These are phyloP conservation scores for Setaria viridis DNA, from an alignment of 202 grass and related monocot genomes.

Conservation along the genomic window DNA sequence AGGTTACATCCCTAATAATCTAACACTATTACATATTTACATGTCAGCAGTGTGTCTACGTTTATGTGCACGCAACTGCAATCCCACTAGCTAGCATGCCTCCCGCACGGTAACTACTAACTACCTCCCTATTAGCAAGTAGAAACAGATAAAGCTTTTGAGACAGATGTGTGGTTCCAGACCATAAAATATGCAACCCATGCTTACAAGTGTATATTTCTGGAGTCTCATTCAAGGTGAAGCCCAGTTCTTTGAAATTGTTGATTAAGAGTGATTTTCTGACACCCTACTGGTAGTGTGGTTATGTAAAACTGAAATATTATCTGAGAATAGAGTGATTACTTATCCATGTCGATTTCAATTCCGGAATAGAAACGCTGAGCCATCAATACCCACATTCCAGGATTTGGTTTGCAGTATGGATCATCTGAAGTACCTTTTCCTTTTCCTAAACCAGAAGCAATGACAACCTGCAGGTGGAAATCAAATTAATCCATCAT, in stretches of 20 bases:
- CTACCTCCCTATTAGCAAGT: background rate
- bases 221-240: background rate
- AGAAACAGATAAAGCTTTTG: background rate
- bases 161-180: background rate
- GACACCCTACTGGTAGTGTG: background rate
- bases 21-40: background rate
- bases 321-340: slow-evolving; percentile 35
- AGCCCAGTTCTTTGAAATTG: background rate
- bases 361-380: slow-evolving; percentile 87
- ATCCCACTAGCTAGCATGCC: background rate
- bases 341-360: slow-evolving; percentile 76
- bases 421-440: slow-evolving; percentile 61
- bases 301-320: slow-evolving; percentile 19
- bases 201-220: background rate
- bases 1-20: background rate
- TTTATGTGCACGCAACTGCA: background rate
- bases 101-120: background rate
- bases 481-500: slow-evolving; percentile 38
- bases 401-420: slow-evolving; percentile 83
- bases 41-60: background rate
- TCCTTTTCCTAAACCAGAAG: slow-evolving; percentile 76
- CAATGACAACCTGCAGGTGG: slow-evolving; percentile 79
- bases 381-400: slow-evolving; percentile 86
- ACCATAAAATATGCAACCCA: background rate
- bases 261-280: slow-evolving; percentile 7